Base-by-base conservation (phyloP, 768 basidiomycete species). In the Leccinum variicolor region DNA sequence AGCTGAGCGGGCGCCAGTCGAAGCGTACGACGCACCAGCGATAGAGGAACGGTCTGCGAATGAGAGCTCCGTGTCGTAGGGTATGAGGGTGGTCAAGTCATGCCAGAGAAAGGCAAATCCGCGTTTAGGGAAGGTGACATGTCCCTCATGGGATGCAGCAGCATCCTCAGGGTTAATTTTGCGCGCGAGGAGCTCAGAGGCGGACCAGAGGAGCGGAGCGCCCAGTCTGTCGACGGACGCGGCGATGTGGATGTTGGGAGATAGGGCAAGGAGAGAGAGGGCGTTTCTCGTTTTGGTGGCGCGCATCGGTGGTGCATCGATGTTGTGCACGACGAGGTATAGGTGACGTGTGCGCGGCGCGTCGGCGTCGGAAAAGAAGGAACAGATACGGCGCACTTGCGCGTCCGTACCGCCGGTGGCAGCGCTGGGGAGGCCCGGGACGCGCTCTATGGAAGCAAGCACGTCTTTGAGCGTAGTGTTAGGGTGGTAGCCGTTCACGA, bases 201-300 rank as follows among this genome's bases (percentile, higher is more conserved):
- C 79, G 6, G 87, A 84, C 84, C 91, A 97, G n/a, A 96, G 78
- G 21, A 92, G 79, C 0, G 94, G 83, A 0, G 92, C 81, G 63
- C 89, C 86, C 64, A 94, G 75, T 74, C 94, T 92, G 75, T 98
- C 96, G 55, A 94, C 78, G 15, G 94, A 92, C 1, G 90, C 89
- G 50, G 86, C 77, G 62, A 98, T 69, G 71, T 94, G 94, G 60
- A 98, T 87, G 61, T 82, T 78, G 6, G 87, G 85, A 52, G 82
- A 84, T 21, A 85, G 80, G 0, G 89, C 89, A 46, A 98, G 81
- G 17, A 89, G 76, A 0, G 86, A 82, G 36, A 98, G 80, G 41
- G 81, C 77, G 1, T 88, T 77, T 65, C 85, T 83, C 19, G 85
- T 77, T 63, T 86, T 87, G 19, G 80, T 64, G 1, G 79, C 71